phyloP scores from a whole-genome alignment of 148 eudicot genomes.

The Limonium bicolor region DNA sequence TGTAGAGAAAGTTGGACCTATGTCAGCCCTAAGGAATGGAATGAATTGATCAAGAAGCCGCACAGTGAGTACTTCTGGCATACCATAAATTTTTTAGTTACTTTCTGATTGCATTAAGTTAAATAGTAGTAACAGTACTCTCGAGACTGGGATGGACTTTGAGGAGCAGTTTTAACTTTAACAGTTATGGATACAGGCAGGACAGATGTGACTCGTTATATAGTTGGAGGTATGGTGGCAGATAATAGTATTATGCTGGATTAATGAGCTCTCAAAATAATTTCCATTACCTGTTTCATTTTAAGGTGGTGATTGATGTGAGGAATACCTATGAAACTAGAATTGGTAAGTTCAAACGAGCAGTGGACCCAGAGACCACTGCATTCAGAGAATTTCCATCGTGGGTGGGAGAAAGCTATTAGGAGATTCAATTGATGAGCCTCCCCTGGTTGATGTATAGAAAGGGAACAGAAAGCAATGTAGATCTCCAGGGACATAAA shows the following conservation, averaged over 20 bases:
- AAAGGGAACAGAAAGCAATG: conserved; percentile 17
- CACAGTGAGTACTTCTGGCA: conserved; percentile 48
- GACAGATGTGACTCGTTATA: too few species aligned
- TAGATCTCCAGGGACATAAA: conserved; percentile 17
- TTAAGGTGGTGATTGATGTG: conserved; percentile 89
- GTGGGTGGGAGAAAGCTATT: conserved; percentile 64
- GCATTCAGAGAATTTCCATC: conserved; percentile 91
- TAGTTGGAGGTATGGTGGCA: too few species aligned
- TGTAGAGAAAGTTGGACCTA: conserved; percentile 79
- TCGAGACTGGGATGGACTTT: too few species aligned
- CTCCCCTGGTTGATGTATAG: conserved; percentile 9
- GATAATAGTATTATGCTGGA: too few species aligned
- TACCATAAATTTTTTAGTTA: too few species aligned
- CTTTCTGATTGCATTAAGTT: too few species aligned
- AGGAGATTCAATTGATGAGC: too few species aligned
- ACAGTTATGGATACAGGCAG: too few species aligned
- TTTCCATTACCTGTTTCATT: conserved; percentile 4
- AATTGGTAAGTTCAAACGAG: conserved; percentile 87
- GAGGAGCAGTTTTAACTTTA: too few species aligned
- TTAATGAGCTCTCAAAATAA: too few species aligned
- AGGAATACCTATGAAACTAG: conserved; percentile 85
- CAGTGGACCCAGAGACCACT: conserved; percentile 77
- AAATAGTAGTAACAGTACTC: too few species aligned
- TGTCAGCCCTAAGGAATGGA: conserved; percentile 82
- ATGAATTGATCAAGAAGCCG: conserved; percentile 62